Conservation (phyloP, 2,329 filamentous ascomycete species). For the Coniosporium tulheliwenetii region DNA sequence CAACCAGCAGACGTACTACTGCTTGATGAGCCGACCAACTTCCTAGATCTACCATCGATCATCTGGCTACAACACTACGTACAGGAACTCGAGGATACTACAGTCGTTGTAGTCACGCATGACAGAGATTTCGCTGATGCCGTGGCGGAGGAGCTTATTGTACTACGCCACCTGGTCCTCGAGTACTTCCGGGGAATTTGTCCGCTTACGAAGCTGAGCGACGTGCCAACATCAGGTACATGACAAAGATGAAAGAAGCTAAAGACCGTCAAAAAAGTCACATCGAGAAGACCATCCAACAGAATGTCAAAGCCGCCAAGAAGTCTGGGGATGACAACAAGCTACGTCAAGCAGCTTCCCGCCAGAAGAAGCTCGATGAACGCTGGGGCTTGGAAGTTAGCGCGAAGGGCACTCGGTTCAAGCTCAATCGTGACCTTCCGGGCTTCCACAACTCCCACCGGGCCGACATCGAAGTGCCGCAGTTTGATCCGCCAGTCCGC, state of each 20-base stretch:
- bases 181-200: slow-evolving; percentile 64
- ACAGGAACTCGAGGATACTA: slow-evolving; percentile 37
- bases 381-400: slow-evolving; percentile 63
- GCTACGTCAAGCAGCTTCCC: slow-evolving; percentile 67
- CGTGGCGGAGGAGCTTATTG: slow-evolving; percentile 59
- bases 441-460: slow-evolving; percentile 46
- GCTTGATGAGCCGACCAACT: slow-evolving; percentile 79
- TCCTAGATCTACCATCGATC: slow-evolving; percentile 67
- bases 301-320: slow-evolving; percentile 60
- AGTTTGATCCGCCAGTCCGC: slow-evolving; percentile 39
- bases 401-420: slow-evolving; percentile 59
- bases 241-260: slow-evolving; percentile 64
- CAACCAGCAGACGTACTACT: slow-evolving; percentile 65
- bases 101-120: slow-evolving; percentile 67
- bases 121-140: slow-evolving; percentile 68
- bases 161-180: slow-evolving; percentile 56
- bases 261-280: slow-evolving; percentile 69
- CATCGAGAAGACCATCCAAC: slow-evolving; percentile 61
- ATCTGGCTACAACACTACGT: slow-evolving; percentile 73
- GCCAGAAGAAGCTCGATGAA: slow-evolving; percentile 74
- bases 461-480: slow-evolving; percentile 56
- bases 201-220: slow-evolving; percentile 54
- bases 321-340: slow-evolving; percentile 73
- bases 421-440: slow-evolving; percentile 56
- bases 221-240: slow-evolving; percentile 50